Base-by-base conservation (phyloP, 768 basidiomycete genomes). In the Cyclocybe aegerita region DNA sequence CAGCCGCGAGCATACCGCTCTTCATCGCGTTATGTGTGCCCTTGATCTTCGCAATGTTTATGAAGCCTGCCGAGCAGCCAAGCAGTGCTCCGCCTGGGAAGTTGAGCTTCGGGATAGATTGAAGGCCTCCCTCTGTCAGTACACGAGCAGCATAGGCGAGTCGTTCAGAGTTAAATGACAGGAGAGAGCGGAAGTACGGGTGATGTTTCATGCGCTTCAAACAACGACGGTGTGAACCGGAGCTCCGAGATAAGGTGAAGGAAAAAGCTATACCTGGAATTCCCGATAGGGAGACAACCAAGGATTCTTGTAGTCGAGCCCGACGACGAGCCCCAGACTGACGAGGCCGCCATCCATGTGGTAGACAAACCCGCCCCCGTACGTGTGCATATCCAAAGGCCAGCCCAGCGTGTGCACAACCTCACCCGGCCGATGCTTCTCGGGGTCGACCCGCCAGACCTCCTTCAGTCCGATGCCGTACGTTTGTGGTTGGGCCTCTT, bases 11-110 rank as follows among this genome's bases (percentile, higher is more conserved):
- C 88, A 98, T 98, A 29, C 97, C 97, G 34, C 88, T 92, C 78
- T 98, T 95, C 97, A 99, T 98, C 2, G 96, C 94, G 52, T 95
- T 98, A 65, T 98, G 97, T 0, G 95, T 96, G 10, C 96, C 96
- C 65, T 98, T 98, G 70, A 99, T 98, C 71, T 97, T 98, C 10
- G 95, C 88, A 9, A 97, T 80, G 70, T 98, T 98, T 53, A 99
- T 80, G 66, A 98, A 94, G 9, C 96, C 96, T 1, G 95, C 97
- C 0, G 93, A 88, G 70, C 95, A 98, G 0, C 96, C 97, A 35
- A 99, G 83, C 23, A 98, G 72, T 1, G 94, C 96, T 1, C 96
- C 96, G 1, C 97, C 95, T 0, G 97, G 97, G 70, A 93, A 99
- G 71, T 83, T 75, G 55, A 82, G 83, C 45, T 68, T 77, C 1